A percentile compares a stretch with the other conserved stretches of the same genome.
These are phyloP conservation scores for Exophiala aquamarina DNA, from an alignment of 2,329 filamentous ascomycete species.

Conservation along the genomic window DNA sequence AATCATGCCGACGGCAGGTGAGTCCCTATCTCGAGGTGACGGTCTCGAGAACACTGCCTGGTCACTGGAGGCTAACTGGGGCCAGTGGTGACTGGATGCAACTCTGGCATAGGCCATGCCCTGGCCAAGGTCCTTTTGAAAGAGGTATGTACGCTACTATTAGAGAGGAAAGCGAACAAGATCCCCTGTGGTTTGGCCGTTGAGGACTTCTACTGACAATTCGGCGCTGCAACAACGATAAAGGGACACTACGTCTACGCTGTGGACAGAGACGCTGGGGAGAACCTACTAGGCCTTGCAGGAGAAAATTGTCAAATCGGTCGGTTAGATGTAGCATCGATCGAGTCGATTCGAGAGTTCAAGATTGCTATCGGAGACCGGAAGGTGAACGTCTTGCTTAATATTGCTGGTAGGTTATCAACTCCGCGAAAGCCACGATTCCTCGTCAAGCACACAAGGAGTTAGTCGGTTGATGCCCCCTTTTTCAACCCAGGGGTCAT, in stretches of 20 bases:
- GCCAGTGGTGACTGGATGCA: constrained; percentile 40
- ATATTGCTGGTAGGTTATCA: constrained; percentile 22
- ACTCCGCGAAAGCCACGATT: no score
- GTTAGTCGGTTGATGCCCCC: no score
- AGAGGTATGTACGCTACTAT: no score
- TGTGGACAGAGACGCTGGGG: constrained; percentile 13
- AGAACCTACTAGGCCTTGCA: constrained; percentile 11
- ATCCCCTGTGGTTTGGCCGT: no score
- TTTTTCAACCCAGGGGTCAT: background rate
- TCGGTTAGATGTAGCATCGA: constrained; percentile 22
- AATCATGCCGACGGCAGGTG: no score
- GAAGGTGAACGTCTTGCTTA: constrained; percentile 24
- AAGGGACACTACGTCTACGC: constrained; percentile 24
- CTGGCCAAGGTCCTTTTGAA: constrained; percentile 27
- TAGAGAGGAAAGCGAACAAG: no score
- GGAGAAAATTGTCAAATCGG: constrained; percentile 6
- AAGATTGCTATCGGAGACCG: constrained; percentile 20
- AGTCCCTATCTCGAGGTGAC: background rate
- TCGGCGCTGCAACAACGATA: no score
- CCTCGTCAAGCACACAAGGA: no score
- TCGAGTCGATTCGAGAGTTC: constrained; percentile 25
- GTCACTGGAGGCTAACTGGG: constrained; percentile 39
- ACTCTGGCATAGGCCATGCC: constrained; percentile 41
- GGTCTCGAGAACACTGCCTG: no score
- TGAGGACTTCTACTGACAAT: no score